These are phyloP conservation scores for Boletus albobrunnescens DNA, from an alignment of 1,284 basidiomycete genomes.

Conservation along the genomic window DNA sequence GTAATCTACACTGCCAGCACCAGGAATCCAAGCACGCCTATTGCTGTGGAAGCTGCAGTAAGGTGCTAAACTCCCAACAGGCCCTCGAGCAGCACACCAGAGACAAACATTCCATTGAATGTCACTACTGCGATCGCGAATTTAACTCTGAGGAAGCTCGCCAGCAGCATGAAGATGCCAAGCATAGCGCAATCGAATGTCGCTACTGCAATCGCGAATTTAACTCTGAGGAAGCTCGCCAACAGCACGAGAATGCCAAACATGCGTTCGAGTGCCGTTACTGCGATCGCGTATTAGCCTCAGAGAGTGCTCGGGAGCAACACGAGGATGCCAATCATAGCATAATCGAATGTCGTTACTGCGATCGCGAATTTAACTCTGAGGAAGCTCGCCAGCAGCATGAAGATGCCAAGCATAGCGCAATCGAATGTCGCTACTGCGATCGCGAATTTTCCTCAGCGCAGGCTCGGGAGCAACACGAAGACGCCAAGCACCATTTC, in stretches of 20 bases:
- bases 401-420: constrained; percentile 6
- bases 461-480: constrained; percentile 1
- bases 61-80: background rate
- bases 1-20: constrained; percentile 14
- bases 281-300: constrained; percentile 15
- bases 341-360: constrained; percentile 11
- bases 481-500: constrained; percentile 4
- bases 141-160: constrained; percentile 17
- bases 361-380: constrained; percentile 11
- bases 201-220: constrained; percentile 16
- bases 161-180: constrained; percentile 7
- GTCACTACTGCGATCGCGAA: constrained; percentile 13
- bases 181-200: constrained; percentile 21
- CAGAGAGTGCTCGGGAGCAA: background rate
- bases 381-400: constrained; percentile 8
- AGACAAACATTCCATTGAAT: constrained; percentile 18
- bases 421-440: constrained; percentile 6
- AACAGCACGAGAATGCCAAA: constrained; percentile 14
- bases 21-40: constrained; percentile 11
- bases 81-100: constrained; percentile 14
- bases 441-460: constrained; percentile 10
- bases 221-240: background rate
- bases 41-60: constrained; percentile 14
- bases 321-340: constrained; percentile 16
- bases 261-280: constrained; percentile 15